Evolutionary conservation across 768 basidiomycete species (phyloP).

Genomic region (Stropharia rugosoannulata): DNA sequence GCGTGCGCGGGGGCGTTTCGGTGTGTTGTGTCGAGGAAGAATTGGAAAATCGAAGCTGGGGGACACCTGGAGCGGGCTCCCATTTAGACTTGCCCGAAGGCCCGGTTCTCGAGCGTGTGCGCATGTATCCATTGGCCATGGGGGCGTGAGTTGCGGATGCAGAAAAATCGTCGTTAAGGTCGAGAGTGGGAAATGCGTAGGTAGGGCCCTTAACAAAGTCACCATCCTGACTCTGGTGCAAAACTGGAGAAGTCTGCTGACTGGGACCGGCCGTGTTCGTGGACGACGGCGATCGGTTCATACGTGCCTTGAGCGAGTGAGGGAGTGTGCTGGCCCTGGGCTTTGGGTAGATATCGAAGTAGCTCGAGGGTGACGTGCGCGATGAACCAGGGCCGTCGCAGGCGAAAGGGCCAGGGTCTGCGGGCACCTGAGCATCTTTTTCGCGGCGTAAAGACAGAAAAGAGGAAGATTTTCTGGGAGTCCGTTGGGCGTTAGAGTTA

Average conservation of each 20-base stretch:
- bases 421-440: constrained; percentile 33
- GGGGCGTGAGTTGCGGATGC: constrained; percentile 17
- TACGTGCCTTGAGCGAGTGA: constrained; percentile 32
- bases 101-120: constrained; percentile 58
- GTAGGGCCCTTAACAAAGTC: constrained; percentile 25
- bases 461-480: constrained; percentile 54
- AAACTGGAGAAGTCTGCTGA: constrained; percentile 13
- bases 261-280: constrained; percentile 5
- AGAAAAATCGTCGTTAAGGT: constrained; percentile 27
- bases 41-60: constrained; percentile 62
- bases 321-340: constrained; percentile 33
- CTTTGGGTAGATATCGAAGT: constrained; percentile 47
- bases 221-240: constrained; percentile 10
- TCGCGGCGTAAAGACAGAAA: constrained; percentile 56
- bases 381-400: constrained; percentile 27
- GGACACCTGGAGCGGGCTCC: constrained; percentile 41
- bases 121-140: constrained; percentile 32
- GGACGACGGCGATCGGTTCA: constrained; percentile 17
- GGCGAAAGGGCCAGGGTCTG: constrained; percentile 17
- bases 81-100: constrained; percentile 50
- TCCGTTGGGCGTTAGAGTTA: constrained; percentile 35
- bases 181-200: constrained; percentile 42
- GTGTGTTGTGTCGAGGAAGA: constrained; percentile 66
- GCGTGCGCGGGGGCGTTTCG: constrained; percentile 74
- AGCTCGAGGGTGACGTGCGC: constrained; percentile 30